Base-by-base conservation (phyloP, 2,329 filamentous ascomycete genomes). In the Talaromyces sp. region DNA sequence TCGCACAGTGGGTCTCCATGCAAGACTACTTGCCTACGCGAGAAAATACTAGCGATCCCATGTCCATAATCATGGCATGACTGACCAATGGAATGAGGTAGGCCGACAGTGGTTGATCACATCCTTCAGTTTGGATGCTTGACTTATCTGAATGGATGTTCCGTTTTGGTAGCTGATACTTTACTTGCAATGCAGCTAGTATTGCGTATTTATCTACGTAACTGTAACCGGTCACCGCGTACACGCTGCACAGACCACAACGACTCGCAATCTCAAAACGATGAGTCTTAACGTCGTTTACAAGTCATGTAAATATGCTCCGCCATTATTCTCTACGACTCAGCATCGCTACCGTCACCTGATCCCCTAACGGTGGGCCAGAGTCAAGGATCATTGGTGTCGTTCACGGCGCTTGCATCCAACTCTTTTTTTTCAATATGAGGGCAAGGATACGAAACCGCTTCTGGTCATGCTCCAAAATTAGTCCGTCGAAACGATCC, bases 381-480 rank as follows among this genome's bases (percentile, higher is more conserved):
- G 27, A 50, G 13, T 25, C 37, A 59, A 45, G 56, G 57, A n/a
- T 50, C 47, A 19, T 22, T 45, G 39, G 43, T 58, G n/a, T 41
- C 35, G 37, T 60, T 54, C 47, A 13, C 35, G 58, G 62, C 54
- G 63, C 57, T 61, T 64, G 35, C 57, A 64, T 56, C 56, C 25
- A 15, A 50, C 33, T 43, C n/a, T 22, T 33, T 59, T 59, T 31
- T 31, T 31, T 31, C 27, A 17, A 35, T 27, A 27, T 57, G 49
- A 57, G 35, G 33, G 31, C 54, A 39, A 15, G 7, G 25, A n/a
- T 9, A n/a, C 43, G 11, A 49, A 10, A 17, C 25, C 56, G 22
- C 57, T 47, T 27, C 27, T 57, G 54, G 54, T n/a, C n/a, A 37
- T 39, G 19, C 19, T 8, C 54, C 35, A 41, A 57, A 57, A 57